A percentile compares a stretch with the other conserved stretches of the same genome.
Evolutionary conservation across 1,284 basidiomycete genomes (phyloP).

Genomic region (Ceraceosorus guamensis): DNA sequence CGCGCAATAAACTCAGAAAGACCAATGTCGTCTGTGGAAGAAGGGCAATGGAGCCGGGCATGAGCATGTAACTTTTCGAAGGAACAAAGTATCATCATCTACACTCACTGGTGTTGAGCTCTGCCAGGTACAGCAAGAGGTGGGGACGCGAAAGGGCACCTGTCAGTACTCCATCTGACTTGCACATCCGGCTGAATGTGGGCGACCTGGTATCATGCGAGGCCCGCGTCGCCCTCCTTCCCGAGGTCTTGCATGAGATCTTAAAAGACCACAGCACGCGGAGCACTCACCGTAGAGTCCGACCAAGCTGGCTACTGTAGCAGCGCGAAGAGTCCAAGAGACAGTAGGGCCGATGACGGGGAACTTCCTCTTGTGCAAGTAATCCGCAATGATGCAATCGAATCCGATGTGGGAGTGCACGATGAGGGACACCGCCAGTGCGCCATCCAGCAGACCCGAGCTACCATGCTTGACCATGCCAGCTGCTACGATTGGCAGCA

Average conservation of each 20-base stretch:
- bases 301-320: conserved; percentile 75
- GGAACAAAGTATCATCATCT: neutral
- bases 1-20: conserved; percentile 64
- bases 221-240: neutral
- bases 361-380: conserved; percentile 89
- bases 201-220: too few species aligned
- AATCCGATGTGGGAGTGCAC: conserved; percentile 85
- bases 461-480: conserved; percentile 47
- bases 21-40: conserved; percentile 67
- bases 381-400: conserved; percentile 58
- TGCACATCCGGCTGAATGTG: too few species aligned
- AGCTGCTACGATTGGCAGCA: conserved; percentile 64
- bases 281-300: conserved; percentile 63
- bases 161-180: neutral
- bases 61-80: neutral
- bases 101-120: conserved; percentile 45
- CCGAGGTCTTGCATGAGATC: neutral
- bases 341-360: conserved; percentile 62
- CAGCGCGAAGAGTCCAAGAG: conserved; percentile 68
- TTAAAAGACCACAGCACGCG: neutral
- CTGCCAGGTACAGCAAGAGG: conserved; percentile 9
- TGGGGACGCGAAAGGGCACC: neutral
- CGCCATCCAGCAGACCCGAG: conserved; percentile 62
- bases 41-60: conserved; percentile 1
- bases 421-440: conserved; percentile 76